Evolutionary conservation across 306 rosid species (phyloP), one percentile per base, ranked within the genome.

Genomic region (Alnus rubra): DNA sequence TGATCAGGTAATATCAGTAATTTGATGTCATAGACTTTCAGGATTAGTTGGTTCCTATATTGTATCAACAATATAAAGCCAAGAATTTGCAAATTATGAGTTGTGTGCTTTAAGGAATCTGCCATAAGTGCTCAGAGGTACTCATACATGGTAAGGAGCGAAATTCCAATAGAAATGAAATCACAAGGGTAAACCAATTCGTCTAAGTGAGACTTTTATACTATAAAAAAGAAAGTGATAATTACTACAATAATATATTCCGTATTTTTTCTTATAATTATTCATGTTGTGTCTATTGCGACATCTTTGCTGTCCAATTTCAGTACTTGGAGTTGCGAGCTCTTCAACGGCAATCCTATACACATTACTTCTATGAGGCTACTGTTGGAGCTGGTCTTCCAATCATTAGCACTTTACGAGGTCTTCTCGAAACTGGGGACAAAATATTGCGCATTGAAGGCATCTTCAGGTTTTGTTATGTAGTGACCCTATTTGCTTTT

Each of bases 341-440:
- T 86, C 99, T 95, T 84, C 99, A 95, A 81, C 90, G 99, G 78
- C 98, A 83, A 85, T 93, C 98, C 69, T 95, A 95, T 79, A 89
- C 99, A 7, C 99, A 95, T 78, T 95, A 95, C 94, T 95, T 95
- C 84, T 95, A 91, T 54, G 99, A 95, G 87, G 99, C 99, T 52
- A 95, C 99, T 23, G 99, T 95, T 78, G 99, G 99, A 56, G 99
- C 99, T 39, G 99, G 99, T 89, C 98, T 95, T 71, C 99, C 99
- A 56, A 95, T 95, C 75, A 91, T 95, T 68, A 91, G 92, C 81
- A 95, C 99, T 45, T 81, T 95, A 78, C 90, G 94, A 51, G 99
- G 97, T 28, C 97, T 95, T 75, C 99, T 95, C 59, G 99, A 93
- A 84, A 93, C 99, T 44, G 99, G 98, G 75, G 99, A 95, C 90